Conservation (phyloP, 179 eudicot genomes). For the Amaranthus tricolor region DNA sequence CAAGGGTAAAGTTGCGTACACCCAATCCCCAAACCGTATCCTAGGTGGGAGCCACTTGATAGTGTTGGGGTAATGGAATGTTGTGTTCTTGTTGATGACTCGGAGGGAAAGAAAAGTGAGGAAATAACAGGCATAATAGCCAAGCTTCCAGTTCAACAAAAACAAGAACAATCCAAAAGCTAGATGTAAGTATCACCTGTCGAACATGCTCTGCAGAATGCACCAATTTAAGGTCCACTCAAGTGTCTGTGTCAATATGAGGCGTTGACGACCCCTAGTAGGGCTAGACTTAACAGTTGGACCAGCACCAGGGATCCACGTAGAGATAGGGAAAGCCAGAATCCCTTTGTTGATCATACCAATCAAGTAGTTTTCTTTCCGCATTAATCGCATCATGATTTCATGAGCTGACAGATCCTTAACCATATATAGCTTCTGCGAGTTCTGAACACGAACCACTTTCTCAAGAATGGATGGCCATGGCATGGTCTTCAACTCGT, state of each 20-base stretch:
- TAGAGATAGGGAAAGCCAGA: conserved; percentile 76
- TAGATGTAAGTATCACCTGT: conserved; percentile 51
- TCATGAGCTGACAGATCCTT: conserved; percentile 92
- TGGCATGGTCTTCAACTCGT: conserved; percentile 85
- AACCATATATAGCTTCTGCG: conserved; percentile 74
- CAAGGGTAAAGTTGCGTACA: too few species aligned
- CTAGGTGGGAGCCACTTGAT: too few species aligned
- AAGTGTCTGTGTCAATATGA: conserved; percentile 83
- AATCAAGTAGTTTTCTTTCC: conserved; percentile 95
- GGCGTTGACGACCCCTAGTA: conserved; percentile 41
- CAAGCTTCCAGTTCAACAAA: neutral
- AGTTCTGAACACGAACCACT: conserved; percentile 65
- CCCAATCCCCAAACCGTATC: too few species aligned
- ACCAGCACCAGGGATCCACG: conserved; percentile 92
- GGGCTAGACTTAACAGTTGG: conserved; percentile 56
- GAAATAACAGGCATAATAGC: too few species aligned
- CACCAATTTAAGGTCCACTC: conserved; percentile 99
- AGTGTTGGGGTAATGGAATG: too few species aligned
- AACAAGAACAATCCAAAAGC: neutral
- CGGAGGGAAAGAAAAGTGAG: too few species aligned
- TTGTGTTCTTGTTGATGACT: too few species aligned
- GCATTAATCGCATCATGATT: conserved; percentile 88
- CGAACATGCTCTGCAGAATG: conserved; percentile 96
- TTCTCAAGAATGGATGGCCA: conserved; percentile 89
- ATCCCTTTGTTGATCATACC: conserved; percentile 97